Conservation (phyloP, 768 basidiomycete genomes). For the Punctularia strigosozonata region DNA sequence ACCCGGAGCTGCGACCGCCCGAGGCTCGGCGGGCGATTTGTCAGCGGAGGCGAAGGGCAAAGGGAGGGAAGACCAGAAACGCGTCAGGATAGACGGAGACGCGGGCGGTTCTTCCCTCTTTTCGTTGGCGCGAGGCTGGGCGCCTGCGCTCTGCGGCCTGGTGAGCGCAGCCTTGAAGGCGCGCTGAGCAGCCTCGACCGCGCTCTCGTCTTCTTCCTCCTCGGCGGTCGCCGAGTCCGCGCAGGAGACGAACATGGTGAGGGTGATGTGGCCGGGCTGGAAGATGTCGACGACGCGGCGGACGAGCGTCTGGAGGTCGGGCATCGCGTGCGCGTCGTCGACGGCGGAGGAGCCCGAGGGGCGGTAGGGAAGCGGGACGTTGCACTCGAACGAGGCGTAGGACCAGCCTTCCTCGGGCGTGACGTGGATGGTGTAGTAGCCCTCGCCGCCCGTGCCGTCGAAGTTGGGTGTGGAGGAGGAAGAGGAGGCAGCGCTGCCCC, state of each 20-base stretch:
- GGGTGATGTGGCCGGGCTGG: slow-evolving; percentile 70
- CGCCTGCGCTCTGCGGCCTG: slow-evolving; percentile 14
- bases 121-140: too few species aligned
- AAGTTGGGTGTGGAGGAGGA: too few species aligned
- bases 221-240: slow-evolving; percentile 30
- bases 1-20: too few species aligned
- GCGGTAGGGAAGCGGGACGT: slow-evolving; percentile 72
- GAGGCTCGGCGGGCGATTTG: too few species aligned
- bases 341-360: slow-evolving; percentile 25
- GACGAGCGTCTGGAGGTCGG: slow-evolving; percentile 72
- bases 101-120: too few species aligned
- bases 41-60: too few species aligned
- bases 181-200: slow-evolving; percentile 62
- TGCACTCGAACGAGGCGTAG: slow-evolving; percentile 98
- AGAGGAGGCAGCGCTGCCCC: slow-evolving; percentile 25
- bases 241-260: slow-evolving; percentile 87
- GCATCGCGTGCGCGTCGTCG: slow-evolving; percentile 31
- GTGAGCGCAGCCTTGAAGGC: slow-evolving; percentile 60
- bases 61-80: too few species aligned
- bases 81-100: too few species aligned
- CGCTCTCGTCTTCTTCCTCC: slow-evolving; percentile 37
- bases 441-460: slow-evolving; percentile 50
- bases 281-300: slow-evolving; percentile 89
- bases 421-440: slow-evolving; percentile 97
- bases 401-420: slow-evolving; percentile 98